Base-by-base conservation (phyloP, 2,329 filamentous ascomycete genomes). In the Hymenoscyphus fraxineus region DNA sequence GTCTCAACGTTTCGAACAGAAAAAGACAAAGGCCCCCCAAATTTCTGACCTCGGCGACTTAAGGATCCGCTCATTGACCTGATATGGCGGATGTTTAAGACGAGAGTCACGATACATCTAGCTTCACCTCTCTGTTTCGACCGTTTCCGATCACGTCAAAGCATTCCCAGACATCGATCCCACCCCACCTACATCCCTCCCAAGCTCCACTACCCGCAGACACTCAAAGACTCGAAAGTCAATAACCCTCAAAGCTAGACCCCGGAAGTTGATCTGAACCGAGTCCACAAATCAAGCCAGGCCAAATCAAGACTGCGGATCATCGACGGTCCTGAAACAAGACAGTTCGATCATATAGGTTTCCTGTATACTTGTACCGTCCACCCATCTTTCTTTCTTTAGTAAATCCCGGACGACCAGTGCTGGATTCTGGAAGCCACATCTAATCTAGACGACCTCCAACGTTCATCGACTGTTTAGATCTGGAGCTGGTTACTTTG, bases 141-240 rank as follows among this genome's bases (percentile, higher is more conserved):
- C 67, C 64, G 69, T 72, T 71, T 71, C 72, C 67, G 68, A 69
- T 70, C 66, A 70, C 68, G 73, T 75, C 72, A 73, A 73, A 72
- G 73, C 73, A 74, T 71, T 71, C 67, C 73, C 69, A 68, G 67
- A 72, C 63, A 64, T 72, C 68, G 65, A 71, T 72, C 68, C 57
- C 65, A 54, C 55, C 55, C 54, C 55, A 64, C 67, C 65, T 66
- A 64, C 70, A 70, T 62, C 64, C 66, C 70, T 67, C 40, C 40
- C 35, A 62, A 60, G 55, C 41, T 67, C 65, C 67, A 59, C 65
- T 68, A 57, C 65, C 71, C 65, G 68, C 69, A 73, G 65, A 67
- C 62, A 39, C 59, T 62, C 64, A 57, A 60, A 68, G 66, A 65
- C 66, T 66, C 64, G 67, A 65, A 68, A 65, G 69, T 66, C 59